Evolutionary conservation across 768 basidiomycete species (phyloP).

Genomic region (Antrodiella citrinella): DNA sequence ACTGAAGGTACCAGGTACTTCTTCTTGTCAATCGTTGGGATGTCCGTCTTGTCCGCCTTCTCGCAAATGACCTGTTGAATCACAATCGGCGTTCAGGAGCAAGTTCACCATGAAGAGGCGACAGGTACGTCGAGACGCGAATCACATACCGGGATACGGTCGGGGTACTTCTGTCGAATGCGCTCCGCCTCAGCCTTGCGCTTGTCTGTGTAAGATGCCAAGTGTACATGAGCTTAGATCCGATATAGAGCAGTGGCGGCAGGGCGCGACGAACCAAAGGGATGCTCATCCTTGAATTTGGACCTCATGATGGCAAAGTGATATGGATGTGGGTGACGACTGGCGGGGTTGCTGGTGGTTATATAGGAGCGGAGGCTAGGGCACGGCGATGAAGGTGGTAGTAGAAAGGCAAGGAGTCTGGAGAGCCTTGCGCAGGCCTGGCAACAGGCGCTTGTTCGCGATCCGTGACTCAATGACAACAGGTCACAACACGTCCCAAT

Average conservation of each 20-base stretch:
- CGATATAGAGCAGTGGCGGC: conserved; percentile 16
- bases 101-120: not conserved
- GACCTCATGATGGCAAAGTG: conserved; percentile 57
- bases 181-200: conserved; percentile 99
- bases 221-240: conserved; percentile 27
- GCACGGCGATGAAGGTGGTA: conserved; percentile 7
- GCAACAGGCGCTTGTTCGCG: conserved; percentile 2
- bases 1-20: conserved; percentile 99
- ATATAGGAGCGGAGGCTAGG: not conserved
- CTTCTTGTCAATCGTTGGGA: conserved; percentile 99
- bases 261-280: conserved; percentile 66
- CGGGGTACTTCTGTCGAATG: conserved; percentile 97
- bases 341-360: not conserved
- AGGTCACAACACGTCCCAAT: conserved; percentile 7
- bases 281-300: conserved; percentile 99
- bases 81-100: conserved; percentile 4
- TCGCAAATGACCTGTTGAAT: conserved; percentile 93
- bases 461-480: conserved; percentile 15
- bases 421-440: conserved; percentile 11
- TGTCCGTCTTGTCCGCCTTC: conserved; percentile 97
- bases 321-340: not conserved
- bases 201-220: conserved; percentile 59
- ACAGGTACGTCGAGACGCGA: conserved; percentile 1
- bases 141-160: conserved; percentile 86
- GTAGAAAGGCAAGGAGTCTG: conserved; percentile 4